Conservation (phyloP, 2,329 filamentous ascomycete genomes). For the Microsporum ferrugineum region DNA sequence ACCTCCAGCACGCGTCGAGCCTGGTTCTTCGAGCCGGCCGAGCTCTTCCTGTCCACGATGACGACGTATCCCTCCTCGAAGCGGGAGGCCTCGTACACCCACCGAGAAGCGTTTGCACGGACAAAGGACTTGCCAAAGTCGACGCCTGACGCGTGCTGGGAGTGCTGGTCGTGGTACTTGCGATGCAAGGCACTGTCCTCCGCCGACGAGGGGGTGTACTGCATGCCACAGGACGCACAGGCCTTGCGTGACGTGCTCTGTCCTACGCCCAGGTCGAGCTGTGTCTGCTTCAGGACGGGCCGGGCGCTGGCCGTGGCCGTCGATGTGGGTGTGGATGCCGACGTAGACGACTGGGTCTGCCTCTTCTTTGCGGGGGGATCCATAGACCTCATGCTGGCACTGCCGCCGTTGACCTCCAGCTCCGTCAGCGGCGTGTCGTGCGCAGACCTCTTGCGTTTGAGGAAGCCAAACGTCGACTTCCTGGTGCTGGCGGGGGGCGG, state of each 20-base stretch:
- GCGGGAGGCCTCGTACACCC: slow-evolving; percentile 41
- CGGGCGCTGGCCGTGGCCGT: slow-evolving; percentile 7
- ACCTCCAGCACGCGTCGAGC: slow-evolving; percentile 50
- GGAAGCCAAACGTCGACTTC: slow-evolving; percentile 41
- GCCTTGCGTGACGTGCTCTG: slow-evolving; percentile 41
- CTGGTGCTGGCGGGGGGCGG: slow-evolving; percentile 34
- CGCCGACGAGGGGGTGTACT: slow-evolving; percentile 50
- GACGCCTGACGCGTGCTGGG: slow-evolving; percentile 49
- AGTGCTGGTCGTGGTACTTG: slow-evolving; percentile 48
- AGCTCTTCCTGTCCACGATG: slow-evolving; percentile 46
- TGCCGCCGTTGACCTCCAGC: slow-evolving; percentile 24
- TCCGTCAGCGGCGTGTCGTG: slow-evolving; percentile 31
- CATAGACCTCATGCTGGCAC: slow-evolving; percentile 28
- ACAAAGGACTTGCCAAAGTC: slow-evolving; percentile 50
- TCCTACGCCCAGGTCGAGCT: slow-evolving; percentile 44
- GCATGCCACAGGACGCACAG: slow-evolving; percentile 53
- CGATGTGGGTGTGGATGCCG: not conserved
- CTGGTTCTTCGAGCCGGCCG: slow-evolving; percentile 39
- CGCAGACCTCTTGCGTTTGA: slow-evolving; percentile 34
- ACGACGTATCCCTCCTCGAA: slow-evolving; percentile 44
- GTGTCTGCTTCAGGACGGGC: slow-evolving; percentile 44
- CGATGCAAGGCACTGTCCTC: slow-evolving; percentile 53
- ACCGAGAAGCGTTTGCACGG: slow-evolving; percentile 40
- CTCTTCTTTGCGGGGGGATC: slow-evolving; percentile 29
- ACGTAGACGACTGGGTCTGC: slow-evolving; percentile 1